Conservation (phyloP, 2,329 filamentous ascomycete species). For the Penicillium freii region DNA sequence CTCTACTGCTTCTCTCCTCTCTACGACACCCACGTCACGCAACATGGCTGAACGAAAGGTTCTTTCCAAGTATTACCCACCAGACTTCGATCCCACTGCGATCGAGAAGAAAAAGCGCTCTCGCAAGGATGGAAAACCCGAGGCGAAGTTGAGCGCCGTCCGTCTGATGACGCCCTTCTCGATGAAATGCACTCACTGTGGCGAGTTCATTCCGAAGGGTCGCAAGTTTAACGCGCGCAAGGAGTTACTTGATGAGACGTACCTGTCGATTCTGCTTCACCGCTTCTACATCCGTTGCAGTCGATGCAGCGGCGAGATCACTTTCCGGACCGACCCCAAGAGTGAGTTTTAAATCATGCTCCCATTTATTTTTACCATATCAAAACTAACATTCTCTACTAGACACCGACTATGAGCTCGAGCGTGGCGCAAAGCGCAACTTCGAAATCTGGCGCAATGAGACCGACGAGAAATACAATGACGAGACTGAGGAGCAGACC, state of each 20-base stretch:
- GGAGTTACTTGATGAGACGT: slow-evolving; percentile 86
- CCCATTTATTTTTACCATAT: not conserved
- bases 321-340: slow-evolving; percentile 91
- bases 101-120: slow-evolving; percentile 61
- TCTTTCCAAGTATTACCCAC: slow-evolving; percentile 58
- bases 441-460: slow-evolving; percentile 85
- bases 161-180: slow-evolving; percentile 80
- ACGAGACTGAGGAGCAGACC: slow-evolving; percentile 81
- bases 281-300: slow-evolving; percentile 91
- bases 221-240: slow-evolving; percentile 96
- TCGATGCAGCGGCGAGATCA: slow-evolving; percentile 80
- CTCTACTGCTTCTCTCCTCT: too few relatives aligned
- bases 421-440: slow-evolving; percentile 84
- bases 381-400: not conserved
- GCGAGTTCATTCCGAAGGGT: slow-evolving; percentile 85
- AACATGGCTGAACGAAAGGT: slow-evolving; percentile 87
- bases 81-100: slow-evolving; percentile 86
- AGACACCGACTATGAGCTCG: slow-evolving; percentile 74
- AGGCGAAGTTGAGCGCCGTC: slow-evolving; percentile 70
- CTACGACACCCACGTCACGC: too few relatives aligned
- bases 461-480: slow-evolving; percentile 53
- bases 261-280: slow-evolving; percentile 83
- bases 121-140: slow-evolving; percentile 54
- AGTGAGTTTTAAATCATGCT: slow-evolving; percentile 46
- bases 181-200: slow-evolving; percentile 64